Evolutionary conservation across 345 rosid species (phyloP).

Genomic region (Lepidium africanum): DNA sequence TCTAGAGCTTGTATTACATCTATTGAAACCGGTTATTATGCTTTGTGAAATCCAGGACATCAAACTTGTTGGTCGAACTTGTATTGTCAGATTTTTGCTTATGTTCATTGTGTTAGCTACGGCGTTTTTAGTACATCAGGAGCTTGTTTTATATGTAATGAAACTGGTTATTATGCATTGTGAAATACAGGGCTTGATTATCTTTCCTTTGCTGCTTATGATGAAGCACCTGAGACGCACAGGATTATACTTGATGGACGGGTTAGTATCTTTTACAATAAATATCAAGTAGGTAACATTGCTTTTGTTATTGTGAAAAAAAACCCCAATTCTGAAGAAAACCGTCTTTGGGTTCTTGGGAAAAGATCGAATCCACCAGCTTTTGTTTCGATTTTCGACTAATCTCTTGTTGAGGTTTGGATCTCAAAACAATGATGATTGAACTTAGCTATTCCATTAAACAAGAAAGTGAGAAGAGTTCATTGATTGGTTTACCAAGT

Average conservation of each 20-base stretch:
- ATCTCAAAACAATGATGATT: background rate
- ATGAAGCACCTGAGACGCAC: constrained; percentile 29
- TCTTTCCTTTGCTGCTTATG: constrained; percentile 69
- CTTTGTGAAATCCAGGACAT: constrained; percentile 44
- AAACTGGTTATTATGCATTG: background rate
- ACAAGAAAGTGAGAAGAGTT: background rate
- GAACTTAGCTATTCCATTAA: background rate
- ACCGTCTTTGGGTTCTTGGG: background rate
- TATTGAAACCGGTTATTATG: background rate
- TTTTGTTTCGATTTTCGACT: background rate
- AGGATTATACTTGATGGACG: constrained; percentile 25
- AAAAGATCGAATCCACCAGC: background rate
- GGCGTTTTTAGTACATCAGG: background rate
- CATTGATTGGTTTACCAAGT: background rate
- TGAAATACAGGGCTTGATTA: constrained; percentile 60
- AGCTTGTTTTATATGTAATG: background rate
- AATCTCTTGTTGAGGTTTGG: background rate
- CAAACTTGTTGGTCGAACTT: constrained; percentile 62
- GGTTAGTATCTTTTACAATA: constrained; percentile 11
- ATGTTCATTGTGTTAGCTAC: background rate
- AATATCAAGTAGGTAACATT: background rate
- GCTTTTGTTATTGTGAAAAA: background rate
- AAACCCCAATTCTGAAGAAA: background rate
- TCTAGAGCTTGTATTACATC: background rate
- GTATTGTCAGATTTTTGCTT: background rate